Conservation (phyloP, 2,329 filamentous ascomycete species). For the Dothistroma septosporum region DNA sequence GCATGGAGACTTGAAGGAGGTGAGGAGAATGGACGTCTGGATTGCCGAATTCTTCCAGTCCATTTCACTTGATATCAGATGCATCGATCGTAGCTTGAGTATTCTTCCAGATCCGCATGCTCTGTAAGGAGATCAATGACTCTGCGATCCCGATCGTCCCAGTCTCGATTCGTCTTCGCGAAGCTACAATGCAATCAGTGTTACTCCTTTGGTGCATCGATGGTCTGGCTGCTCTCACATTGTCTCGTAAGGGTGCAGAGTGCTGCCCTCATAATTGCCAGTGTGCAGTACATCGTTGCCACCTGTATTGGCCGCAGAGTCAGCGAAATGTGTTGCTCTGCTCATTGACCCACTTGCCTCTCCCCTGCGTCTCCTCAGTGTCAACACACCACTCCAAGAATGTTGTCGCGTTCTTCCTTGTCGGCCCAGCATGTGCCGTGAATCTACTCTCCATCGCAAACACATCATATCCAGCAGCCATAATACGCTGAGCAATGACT, state of each 20-base stretch:
- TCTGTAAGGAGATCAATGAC: slow-evolving; percentile 17
- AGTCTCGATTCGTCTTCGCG: slow-evolving; percentile 16
- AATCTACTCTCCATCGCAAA: slow-evolving; percentile 18
- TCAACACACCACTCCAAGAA: slow-evolving; percentile 21
- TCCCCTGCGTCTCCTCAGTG: not conserved
- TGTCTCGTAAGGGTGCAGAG: slow-evolving; percentile 17
- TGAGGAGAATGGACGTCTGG: not conserved
- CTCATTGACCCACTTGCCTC: not conserved
- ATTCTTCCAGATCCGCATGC: slow-evolving; percentile 12
- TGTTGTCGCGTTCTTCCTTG: slow-evolving; percentile 7
- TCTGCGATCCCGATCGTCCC: slow-evolving; percentile 13
- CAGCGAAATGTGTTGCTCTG: not conserved
- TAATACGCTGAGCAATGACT: slow-evolving; percentile 2
- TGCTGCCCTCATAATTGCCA: slow-evolving; percentile 12
- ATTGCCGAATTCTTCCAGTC: not conserved
- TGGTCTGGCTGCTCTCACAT: slow-evolving; percentile 10
- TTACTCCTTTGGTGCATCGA: not conserved
- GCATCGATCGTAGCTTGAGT: slow-evolving; percentile 19
- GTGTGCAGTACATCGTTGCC: slow-evolving; percentile 12
- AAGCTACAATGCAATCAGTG: slow-evolving; percentile 9
- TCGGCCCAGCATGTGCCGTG: slow-evolving; percentile 12
- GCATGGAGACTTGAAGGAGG: too few species aligned
- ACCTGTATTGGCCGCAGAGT: not conserved
- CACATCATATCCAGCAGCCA: slow-evolving; percentile 12
- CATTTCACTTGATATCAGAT: not conserved